Conservation (phyloP, 1,284 basidiomycete genomes). For the Rhodotorula glutinis region DNA sequence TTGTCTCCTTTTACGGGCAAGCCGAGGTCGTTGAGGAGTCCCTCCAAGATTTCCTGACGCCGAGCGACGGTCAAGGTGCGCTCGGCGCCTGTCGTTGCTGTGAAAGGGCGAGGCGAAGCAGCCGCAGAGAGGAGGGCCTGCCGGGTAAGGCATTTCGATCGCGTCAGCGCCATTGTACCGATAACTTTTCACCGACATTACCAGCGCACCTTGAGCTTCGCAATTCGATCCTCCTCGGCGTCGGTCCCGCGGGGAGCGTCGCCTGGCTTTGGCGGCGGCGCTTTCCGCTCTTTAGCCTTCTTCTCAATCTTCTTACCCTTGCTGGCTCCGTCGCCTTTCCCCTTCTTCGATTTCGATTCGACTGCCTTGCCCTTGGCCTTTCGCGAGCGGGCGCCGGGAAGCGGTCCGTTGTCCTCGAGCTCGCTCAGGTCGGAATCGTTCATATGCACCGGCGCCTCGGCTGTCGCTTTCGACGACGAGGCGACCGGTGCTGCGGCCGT, state of each 20-base stretch:
- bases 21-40: not conserved
- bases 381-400: not conserved
- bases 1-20: slow-evolving; percentile 1
- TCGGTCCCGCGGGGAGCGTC: slow-evolving; percentile 18
- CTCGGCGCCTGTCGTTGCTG: slow-evolving; percentile 24
- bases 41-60: slow-evolving; percentile 16
- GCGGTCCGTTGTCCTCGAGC: not conserved
- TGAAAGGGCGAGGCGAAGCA: slow-evolving; percentile 11
- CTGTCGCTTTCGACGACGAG: not conserved
- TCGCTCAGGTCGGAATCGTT: slow-evolving; percentile 3
- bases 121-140: slow-evolving; percentile 15
- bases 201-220: slow-evolving; percentile 26
- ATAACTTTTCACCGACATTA: too few species aligned
- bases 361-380: not conserved
- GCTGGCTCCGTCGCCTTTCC: not conserved
- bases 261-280: slow-evolving; percentile 12
- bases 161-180: not conserved
- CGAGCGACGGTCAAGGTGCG: slow-evolving; percentile 8
- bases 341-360: slow-evolving; percentile 15
- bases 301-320: not conserved
- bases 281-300: slow-evolving; percentile 5
- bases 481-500: not conserved
- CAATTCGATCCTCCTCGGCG: slow-evolving; percentile 21
- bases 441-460: not conserved
- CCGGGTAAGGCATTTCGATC: not conserved